phyloP scores from a whole-genome alignment of 1,284 basidiomycete genomes.

The Ustilago esculenta region DNA sequence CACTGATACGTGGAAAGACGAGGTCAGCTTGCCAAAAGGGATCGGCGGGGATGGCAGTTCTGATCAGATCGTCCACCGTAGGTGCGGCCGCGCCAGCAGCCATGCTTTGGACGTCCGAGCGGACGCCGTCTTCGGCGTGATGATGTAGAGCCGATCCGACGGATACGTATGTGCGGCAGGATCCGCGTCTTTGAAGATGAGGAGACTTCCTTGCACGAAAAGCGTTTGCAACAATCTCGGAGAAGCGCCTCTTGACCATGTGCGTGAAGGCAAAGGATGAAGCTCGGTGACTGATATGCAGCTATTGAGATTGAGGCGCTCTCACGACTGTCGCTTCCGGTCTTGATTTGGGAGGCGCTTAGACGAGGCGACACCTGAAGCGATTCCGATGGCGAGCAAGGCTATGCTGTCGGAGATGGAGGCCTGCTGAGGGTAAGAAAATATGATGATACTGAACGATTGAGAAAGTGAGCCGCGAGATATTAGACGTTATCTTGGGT shows the following conservation, averaged over 20 bases:
- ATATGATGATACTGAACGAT: neutral
- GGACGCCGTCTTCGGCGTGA: slow-evolving; percentile 9
- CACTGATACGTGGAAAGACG: neutral
- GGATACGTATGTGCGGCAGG: slow-evolving; percentile 3
- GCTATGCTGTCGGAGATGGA: too few relatives aligned
- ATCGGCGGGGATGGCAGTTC: slow-evolving; percentile 15
- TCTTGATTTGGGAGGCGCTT: too few relatives aligned
- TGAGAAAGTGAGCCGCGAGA: too few relatives aligned
- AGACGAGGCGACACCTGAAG: too few relatives aligned
- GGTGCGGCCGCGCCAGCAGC: slow-evolving; percentile 20
- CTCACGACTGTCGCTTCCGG: too few relatives aligned
- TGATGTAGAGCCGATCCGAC: neutral
- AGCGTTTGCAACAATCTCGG: slow-evolving; percentile 21
- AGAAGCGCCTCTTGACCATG: slow-evolving; percentile 42
- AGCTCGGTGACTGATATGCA: too few relatives aligned
- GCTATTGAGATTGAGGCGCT: too few relatives aligned
- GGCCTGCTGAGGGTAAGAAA: neutral
- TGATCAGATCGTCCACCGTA: slow-evolving; percentile 27
- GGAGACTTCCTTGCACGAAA: slow-evolving; percentile 13
- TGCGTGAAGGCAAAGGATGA: neutral
- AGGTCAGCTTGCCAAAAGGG: slow-evolving; percentile 17
- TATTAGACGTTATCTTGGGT: too few relatives aligned
- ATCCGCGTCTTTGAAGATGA: neutral
- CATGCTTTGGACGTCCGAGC: slow-evolving; percentile 24
- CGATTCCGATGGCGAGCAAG: too few relatives aligned